Conservation (phyloP, 495 filamentous ascomycete species). For the Copromyces sp. region DNA sequence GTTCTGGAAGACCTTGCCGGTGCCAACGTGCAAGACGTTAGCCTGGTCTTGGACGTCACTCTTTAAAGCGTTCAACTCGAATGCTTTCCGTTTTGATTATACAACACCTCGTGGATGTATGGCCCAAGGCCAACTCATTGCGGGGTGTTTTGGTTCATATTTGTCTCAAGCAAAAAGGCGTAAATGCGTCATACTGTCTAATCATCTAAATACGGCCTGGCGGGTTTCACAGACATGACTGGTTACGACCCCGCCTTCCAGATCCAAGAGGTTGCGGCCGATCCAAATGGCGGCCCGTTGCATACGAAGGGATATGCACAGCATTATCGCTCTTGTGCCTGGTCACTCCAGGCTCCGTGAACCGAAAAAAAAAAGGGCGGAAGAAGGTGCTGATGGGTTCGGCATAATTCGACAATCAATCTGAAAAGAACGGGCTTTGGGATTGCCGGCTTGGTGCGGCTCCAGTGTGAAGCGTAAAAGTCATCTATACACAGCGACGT, state of each 20-base stretch:
- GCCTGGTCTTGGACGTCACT: constrained; percentile 91
- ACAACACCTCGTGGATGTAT: constrained; percentile 2
- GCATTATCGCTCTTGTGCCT: background rate
- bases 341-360: background rate
- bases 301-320: background rate
- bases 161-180: constrained; percentile 1
- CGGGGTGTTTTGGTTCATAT: constrained; percentile 32
- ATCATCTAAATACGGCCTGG: constrained; percentile 14
- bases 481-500: background rate
- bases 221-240: background rate
- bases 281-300: background rate
- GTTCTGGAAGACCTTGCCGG: constrained; percentile 95
- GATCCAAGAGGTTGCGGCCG: background rate
- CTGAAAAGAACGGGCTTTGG: background rate
- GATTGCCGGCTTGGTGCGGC: background rate
- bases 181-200: constrained; percentile 22
- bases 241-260: constrained; percentile 6
- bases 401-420: background rate
- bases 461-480: background rate
- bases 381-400: background rate
- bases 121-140: constrained; percentile 33
- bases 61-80: constrained; percentile 48
- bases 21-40: constrained; percentile 83
- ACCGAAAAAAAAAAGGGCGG: background rate
- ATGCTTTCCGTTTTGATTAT: constrained; percentile 25